Base-by-base conservation (phyloP, 2,329 filamentous ascomycete genomes). In the Aspergillus viridinutans region DNA sequence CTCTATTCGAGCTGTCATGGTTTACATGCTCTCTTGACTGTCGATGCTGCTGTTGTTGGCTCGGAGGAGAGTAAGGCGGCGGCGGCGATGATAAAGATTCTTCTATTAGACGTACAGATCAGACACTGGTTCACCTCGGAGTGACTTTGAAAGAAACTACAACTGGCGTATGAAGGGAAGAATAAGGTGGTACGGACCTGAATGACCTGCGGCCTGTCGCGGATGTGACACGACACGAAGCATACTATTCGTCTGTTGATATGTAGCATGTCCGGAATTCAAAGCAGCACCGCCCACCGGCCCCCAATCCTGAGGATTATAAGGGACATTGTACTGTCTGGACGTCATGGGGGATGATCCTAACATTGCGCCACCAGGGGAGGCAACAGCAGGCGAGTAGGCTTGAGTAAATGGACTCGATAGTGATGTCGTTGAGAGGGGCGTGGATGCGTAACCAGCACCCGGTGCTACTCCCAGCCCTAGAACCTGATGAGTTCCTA, bases 301-400 rank as follows among this genome's bases (percentile, higher is more conserved):
- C 1, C 73, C 76, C 78, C 78, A 81, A 69, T 80, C 75, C 58
- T 77, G 76, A 38, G 78, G 78, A 61, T 81, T 79, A 59, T 81
- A 81, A 8, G 76, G 72, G 25, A 74, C 71, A 64, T 67, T 78
- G 60, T 78, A 79, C 49, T 74, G 69, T 60, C 78, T 74, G 49
- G 72, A 70, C n/a, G 74, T 68, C 76, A 79, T 76, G 26, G 77
- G 74, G 54, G 76, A 74, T 10, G 70, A 66, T 21, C 70, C 74
- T 53, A 72, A 67, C 10, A 72, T 68, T 55, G 69, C 65, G 28
- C 69, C 70, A 7, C 66, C 67, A 4, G 76, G 73, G 23, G 76
- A 73, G 38, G 69, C 58, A 38, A 75, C 65, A 47, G 69, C 73
- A 12, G 75, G 69, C 49, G 76, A 74, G 52, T 69, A 65, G 57